Base-by-base conservation (phyloP, 768 basidiomycete species). In the Saitozyma sp. region DNA sequence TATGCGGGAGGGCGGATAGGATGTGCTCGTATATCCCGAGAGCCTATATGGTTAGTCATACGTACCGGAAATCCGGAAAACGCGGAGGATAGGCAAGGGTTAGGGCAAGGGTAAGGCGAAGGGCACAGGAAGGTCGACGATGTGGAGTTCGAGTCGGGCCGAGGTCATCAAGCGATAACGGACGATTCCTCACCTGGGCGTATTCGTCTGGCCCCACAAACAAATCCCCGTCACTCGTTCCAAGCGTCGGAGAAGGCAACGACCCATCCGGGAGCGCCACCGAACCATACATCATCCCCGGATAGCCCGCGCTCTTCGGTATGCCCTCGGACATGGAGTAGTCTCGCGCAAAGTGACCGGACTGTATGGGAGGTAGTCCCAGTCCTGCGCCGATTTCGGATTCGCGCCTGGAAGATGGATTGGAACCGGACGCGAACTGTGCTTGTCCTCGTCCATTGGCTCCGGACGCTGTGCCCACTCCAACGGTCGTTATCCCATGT, bases 21-120 rank as follows among this genome's bases (percentile, higher is more conserved):
- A 69, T 55, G 42, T 60, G 58, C 55, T 60, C 49, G 43, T 69
- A 69, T 54, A 69, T 60, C 20, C 38, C 39, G 13, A 69, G 42
- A 14, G 57, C 68, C 68, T 68, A 40, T 6, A 37, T 8, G 38
- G 42, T 56, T 39, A 46, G 53, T 51, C 53, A 53, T 54, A 8
- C 3, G 16, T 9, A 13, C 14, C 14, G 29, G 29, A 29, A 5
- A 29, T 2, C 29, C 29, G 2, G 29, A 29, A 29, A 29, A 29
- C 29, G 29, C 29, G 29, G 29, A 29, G 29, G 29, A 29, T 5
- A 29, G 29, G 29, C 29, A 29, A 29, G 29, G 5, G 29, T 29
- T 29, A 29, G 29, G 29, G 29, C 29, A 29, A 29, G 29, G 29
- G 29, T 39, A 29, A 43, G 54, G 8, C 3, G 39, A n/a, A 9